Conservation (phyloP, 2,329 filamentous ascomycete genomes). For the Aspergillus quadricinctus region DNA sequence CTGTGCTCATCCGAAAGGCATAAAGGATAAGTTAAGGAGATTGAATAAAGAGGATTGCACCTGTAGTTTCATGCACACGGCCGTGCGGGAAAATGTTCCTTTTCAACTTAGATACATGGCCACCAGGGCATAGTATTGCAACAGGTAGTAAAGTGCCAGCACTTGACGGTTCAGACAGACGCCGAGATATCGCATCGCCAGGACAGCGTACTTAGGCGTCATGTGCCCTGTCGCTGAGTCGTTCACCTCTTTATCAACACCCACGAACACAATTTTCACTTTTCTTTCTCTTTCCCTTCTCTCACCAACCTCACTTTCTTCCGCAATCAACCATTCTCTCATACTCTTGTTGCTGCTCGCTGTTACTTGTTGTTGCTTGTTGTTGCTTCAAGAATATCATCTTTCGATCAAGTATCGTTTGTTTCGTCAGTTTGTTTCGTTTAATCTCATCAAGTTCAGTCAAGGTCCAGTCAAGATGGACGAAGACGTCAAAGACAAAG, state of each 20-base stretch:
- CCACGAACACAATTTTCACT: not conserved
- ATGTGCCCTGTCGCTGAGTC: not conserved
- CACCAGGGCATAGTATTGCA: not conserved
- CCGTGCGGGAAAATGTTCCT: not conserved
- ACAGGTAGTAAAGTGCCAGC: not conserved
- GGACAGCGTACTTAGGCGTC: not conserved
- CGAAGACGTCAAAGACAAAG: constrained; percentile 2
- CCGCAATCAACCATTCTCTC: not conserved
- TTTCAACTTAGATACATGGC: not conserved
- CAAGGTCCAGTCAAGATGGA: constrained; percentile 4
- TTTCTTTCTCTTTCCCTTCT: not conserved
- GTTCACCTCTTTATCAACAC: not conserved
- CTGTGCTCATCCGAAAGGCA: not conserved
- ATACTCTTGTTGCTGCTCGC: not conserved
- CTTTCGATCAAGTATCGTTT: not conserved
- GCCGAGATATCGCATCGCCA: not conserved
- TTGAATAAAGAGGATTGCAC: not conserved
- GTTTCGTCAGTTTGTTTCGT: not conserved
- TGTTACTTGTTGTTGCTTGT: not conserved
- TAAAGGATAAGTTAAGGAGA: not conserved
- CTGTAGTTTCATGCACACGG: not conserved
- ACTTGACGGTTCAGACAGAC: not conserved
- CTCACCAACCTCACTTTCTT: not conserved
- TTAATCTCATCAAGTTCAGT: not conserved
- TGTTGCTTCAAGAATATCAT: not conserved